Evolutionary conservation across 495 filamentous ascomycete genomes (phyloP), one percentile per base, ranked within the genome.

Genomic region (Penicillium lividum): DNA sequence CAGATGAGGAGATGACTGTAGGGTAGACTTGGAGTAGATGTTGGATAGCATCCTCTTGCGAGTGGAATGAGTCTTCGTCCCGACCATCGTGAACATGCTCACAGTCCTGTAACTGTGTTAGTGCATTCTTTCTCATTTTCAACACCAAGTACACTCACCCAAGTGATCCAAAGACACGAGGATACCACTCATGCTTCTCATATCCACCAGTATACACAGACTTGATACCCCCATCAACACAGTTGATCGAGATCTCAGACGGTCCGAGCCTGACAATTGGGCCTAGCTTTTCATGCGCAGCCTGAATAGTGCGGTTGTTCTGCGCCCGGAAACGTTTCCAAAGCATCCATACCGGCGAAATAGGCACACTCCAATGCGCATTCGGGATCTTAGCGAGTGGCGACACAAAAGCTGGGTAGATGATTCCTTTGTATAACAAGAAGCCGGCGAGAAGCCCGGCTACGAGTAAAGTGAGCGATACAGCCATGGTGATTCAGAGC

Each of bases 131-230:
- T n/a, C n/a, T n/a, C n/a, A n/a, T n/a, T 0, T 43, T 15, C 6
- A 13, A 27, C 6, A 2, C 1, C 0, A 25, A 30, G 3, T 25
- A 11, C 36, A 57, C 77, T 73, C 47, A 77, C 77, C 72, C 76
- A 50, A 77, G 69, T 3, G 77, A 77, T 15, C 70, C 77, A 56
- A 80, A 80, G 0, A 80, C 75, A 30, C 75, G 73, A 13, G 80
- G 80, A 74, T 91, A 93, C 88, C 87, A 93, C 27, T 78, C 75
- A 65, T 85, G 81, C 62, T 93, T 93, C 65, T 89, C 88, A 64
- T 89, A 91, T 0, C 87, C 88, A 22, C 89, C 89, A 8, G 82
- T 80, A 69, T 92, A 92, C 6, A 93, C 80, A 11, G 83, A 82
- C 57, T 86, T 84, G 61, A 92, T 82, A 27, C 83, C 80, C 31